Percentiles rank a stretch among this genome's conserved stretches.
These are phyloP conservation scores for Podaxis sp. DNA, from an alignment of 768 basidiomycete species.

Conservation along the genomic window DNA sequence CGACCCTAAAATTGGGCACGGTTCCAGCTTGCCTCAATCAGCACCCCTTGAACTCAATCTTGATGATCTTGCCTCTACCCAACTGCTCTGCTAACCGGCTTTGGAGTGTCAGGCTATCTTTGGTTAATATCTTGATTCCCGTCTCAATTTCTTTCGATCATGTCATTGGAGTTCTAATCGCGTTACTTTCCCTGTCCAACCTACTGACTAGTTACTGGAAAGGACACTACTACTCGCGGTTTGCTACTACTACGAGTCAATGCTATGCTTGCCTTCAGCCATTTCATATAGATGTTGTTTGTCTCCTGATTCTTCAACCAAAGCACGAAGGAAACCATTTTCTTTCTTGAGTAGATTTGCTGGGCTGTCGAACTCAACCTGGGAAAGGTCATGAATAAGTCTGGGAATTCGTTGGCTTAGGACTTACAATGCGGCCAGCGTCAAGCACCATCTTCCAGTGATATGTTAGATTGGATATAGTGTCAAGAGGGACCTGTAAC, in stretches of 20 bases:
- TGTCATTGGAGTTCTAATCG: slow-evolving; percentile 11
- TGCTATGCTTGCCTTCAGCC: slow-evolving; percentile 22
- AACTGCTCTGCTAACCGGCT: slow-evolving; percentile 4
- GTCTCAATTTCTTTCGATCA: slow-evolving; percentile 8
- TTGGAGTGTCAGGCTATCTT: neutral
- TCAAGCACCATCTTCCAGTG: slow-evolving; percentile 16
- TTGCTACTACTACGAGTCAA: slow-evolving; percentile 2
- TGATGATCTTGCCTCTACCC: slow-evolving; percentile 3
- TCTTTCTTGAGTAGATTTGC: slow-evolving; percentile 46
- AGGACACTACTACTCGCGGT: slow-evolving; percentile 2
- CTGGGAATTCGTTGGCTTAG: neutral
- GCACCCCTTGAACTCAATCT: neutral
- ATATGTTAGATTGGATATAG: neutral
- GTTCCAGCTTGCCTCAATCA: neutral
- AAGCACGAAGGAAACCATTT: slow-evolving; percentile 42
- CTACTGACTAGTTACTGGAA: slow-evolving; percentile 13
- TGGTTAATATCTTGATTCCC: neutral
- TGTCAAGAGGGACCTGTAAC: slow-evolving; percentile 3
- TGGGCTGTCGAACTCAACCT: slow-evolving; percentile 55
- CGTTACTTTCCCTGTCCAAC: neutral
- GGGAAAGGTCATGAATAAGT: neutral
- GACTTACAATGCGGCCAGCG: slow-evolving; percentile 16
- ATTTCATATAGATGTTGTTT: slow-evolving; percentile 43
- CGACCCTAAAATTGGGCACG: slow-evolving; percentile 24
- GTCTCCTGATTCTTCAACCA: slow-evolving; percentile 60